Conservation (phyloP, 169 alveolate species). For the Eimeria sp. region DNA sequence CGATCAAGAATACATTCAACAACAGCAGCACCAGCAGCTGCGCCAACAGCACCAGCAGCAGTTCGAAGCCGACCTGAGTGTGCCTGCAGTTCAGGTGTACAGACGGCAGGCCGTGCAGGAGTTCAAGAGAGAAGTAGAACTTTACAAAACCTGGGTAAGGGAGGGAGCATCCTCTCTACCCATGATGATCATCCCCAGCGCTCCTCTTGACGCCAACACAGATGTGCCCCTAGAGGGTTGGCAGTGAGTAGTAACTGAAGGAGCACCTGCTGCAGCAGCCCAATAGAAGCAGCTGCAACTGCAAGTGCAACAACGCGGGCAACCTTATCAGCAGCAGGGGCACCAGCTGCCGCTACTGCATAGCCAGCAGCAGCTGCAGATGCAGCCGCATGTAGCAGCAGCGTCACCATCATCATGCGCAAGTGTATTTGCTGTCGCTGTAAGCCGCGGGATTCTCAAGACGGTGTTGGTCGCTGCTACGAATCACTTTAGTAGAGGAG, state of each 20-base stretch:
- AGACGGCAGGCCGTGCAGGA: conserved; percentile 46
- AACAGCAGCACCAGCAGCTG: not conserved
- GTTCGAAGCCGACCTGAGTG: conserved; percentile 37
- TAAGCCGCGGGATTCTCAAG: not conserved
- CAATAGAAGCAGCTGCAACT: not conserved
- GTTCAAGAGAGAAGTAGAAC: conserved; percentile 61
- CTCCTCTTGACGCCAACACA: conserved; percentile 84
- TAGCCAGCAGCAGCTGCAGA: not conserved
- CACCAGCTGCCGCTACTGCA: not conserved
- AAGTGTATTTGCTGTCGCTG: conserved; percentile 9
- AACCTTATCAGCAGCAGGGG: not conserved
- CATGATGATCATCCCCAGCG: conserved; percentile 83
- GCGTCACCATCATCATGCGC: not conserved
- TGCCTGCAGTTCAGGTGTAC: conserved; percentile 75
- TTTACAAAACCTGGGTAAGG: conserved; percentile 80
- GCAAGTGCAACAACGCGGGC: not conserved
- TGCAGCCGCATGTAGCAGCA: not conserved
- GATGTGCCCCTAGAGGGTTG: conserved; percentile 86
- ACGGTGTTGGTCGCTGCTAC: not conserved
- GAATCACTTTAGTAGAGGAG: not conserved
- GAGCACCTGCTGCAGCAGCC: conserved; percentile 11
- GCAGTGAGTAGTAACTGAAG: conserved; percentile 71
- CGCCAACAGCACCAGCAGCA: conserved; percentile 40
- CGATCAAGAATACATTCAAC: not conserved
- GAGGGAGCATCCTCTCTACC: conserved; percentile 82